These are phyloP conservation scores for Juglanconis sp. DNA, from an alignment of 2,329 filamentous ascomycete genomes.

Conservation along the genomic window DNA sequence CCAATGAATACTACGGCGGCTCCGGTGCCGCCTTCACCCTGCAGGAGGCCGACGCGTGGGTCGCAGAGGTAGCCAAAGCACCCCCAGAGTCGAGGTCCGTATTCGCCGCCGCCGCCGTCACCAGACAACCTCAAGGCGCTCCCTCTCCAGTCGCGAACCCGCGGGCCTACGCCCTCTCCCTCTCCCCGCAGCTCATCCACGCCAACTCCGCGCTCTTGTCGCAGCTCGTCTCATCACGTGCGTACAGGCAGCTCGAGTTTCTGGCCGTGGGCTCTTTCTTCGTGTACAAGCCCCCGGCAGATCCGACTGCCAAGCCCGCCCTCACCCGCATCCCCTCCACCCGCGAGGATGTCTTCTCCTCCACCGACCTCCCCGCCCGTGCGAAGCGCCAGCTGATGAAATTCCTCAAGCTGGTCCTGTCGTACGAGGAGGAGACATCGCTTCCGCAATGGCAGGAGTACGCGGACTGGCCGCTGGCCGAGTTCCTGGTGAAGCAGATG, in stretches of 20 bases:
- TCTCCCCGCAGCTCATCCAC: slow-evolving; percentile 86
- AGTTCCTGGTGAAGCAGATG: slow-evolving; percentile 61
- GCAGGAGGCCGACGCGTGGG: slow-evolving; percentile 77
- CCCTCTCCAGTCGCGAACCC: slow-evolving; percentile 50
- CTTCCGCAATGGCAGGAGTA: slow-evolving; percentile 57
- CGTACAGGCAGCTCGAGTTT: slow-evolving; percentile 88
- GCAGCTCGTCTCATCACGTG: slow-evolving; percentile 81
- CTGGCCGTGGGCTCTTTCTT: slow-evolving; percentile 91
- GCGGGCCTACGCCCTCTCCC: slow-evolving; percentile 75
- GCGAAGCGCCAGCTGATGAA: slow-evolving; percentile 89
- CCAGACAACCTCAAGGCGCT: slow-evolving; percentile 33
- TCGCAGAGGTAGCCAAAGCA: slow-evolving; percentile 34
- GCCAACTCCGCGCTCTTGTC: slow-evolving; percentile 74
- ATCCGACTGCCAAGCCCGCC: slow-evolving; percentile 25
- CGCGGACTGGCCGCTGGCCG: slow-evolving; percentile 51
- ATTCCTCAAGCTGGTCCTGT: slow-evolving; percentile 82
- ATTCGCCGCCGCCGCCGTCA: slow-evolving; percentile 37
- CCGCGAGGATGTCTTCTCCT: slow-evolving; percentile 86
- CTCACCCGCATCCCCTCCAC: slow-evolving; percentile 79
- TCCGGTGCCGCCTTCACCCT: slow-evolving; percentile 81
- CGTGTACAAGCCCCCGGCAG: slow-evolving; percentile 55
- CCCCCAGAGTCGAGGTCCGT: slow-evolving; percentile 25
- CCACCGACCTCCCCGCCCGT: slow-evolving; percentile 70
- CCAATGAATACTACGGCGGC: slow-evolving; percentile 84
- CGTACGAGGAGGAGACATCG: slow-evolving; percentile 55